Conservation (phyloP, 1,284 basidiomycete genomes). For the Austroboletus rostrupii region DNA sequence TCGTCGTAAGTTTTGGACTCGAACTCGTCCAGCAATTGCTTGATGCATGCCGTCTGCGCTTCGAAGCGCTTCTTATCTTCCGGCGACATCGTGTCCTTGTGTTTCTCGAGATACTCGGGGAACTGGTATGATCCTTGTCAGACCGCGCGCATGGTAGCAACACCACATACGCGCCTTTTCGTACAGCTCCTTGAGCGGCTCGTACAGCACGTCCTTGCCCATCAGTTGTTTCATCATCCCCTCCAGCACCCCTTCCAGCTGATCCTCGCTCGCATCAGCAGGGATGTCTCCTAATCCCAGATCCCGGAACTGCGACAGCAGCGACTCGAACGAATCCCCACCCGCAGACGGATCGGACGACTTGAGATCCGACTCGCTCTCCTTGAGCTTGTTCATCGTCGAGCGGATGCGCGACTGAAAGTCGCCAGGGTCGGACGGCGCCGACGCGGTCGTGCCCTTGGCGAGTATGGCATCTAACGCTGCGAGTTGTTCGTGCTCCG, state of each 20-base stretch:
- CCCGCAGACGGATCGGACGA: slow-evolving; percentile 16
- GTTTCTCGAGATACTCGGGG: slow-evolving; percentile 66
- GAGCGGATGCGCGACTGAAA: slow-evolving; percentile 26
- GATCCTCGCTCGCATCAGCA: slow-evolving; percentile 32
- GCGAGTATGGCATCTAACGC: slow-evolving; percentile 75
- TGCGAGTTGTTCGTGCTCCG: slow-evolving; percentile 34
- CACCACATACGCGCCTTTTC: slow-evolving; percentile 57
- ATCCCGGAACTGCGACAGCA: slow-evolving; percentile 46
- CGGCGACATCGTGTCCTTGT: slow-evolving; percentile 44
- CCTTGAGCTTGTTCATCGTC: slow-evolving; percentile 80
- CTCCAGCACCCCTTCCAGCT: slow-evolving; percentile 61
- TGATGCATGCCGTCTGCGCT: slow-evolving; percentile 63
- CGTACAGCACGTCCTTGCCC: slow-evolving; percentile 93
- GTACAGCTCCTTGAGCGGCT: slow-evolving; percentile 85
- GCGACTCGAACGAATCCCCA: slow-evolving; percentile 42
- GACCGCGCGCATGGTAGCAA: neutral
- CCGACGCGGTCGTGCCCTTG: slow-evolving; percentile 51
- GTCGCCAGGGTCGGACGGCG: slow-evolving; percentile 34
- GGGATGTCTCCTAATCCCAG: slow-evolving; percentile 31
- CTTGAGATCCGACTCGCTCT: slow-evolving; percentile 61
- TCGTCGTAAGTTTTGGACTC: slow-evolving; percentile 67
- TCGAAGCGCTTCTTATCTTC: slow-evolving; percentile 71
- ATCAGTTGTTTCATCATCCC: slow-evolving; percentile 84
- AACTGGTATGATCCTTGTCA: slow-evolving; percentile 51
- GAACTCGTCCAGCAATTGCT: slow-evolving; percentile 71